Percentiles rank a stretch among this genome's conserved stretches.
Conservation (phyloP, 306 rosid species). For the Inga oerstediana region DNA sequence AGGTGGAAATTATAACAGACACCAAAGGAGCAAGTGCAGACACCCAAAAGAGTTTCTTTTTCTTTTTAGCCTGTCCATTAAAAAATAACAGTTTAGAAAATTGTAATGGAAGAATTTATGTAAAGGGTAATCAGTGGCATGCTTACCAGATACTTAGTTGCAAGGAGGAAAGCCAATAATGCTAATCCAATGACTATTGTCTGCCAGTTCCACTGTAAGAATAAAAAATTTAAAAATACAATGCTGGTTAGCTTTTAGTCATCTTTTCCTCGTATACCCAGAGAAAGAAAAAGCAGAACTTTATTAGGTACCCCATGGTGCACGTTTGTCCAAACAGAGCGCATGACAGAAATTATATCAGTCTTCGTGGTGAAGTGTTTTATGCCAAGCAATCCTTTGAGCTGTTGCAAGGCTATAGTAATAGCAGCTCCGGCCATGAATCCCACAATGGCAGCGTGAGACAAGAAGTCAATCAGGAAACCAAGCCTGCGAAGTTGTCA, state of each 20-base stretch:
- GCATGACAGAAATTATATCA: constrained; percentile 73
- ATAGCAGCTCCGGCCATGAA: constrained; percentile 95
- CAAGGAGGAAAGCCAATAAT: constrained; percentile 65
- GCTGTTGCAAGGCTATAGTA: constrained; percentile 86
- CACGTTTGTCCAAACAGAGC: constrained; percentile 52
- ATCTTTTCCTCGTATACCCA: neutral
- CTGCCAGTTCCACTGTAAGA: constrained; percentile 92
- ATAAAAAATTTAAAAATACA: constrained; percentile 18
- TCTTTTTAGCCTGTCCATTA: constrained; percentile 62
- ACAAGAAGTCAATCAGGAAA: constrained; percentile 82
- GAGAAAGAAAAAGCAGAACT: constrained; percentile 7
- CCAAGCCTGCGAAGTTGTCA: constrained; percentile 61
- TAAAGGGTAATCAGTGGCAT: neutral
- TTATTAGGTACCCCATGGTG: constrained; percentile 70
- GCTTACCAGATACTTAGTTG: constrained; percentile 67
- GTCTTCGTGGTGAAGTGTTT: constrained; percentile 63
- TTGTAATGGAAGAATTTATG: neutral
- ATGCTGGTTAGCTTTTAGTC: neutral
- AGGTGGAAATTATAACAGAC: constrained; percentile 71
- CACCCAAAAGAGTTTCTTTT: constrained; percentile 78
- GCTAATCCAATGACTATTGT: constrained; percentile 70
- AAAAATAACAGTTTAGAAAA: constrained; percentile 13
- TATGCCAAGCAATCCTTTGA: constrained; percentile 83
- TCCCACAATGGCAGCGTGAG: constrained; percentile 90
- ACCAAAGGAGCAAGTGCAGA: constrained; percentile 82